Base-by-base conservation (phyloP, 2,329 filamentous ascomycete genomes). In the Amauroascus verrucosus region DNA sequence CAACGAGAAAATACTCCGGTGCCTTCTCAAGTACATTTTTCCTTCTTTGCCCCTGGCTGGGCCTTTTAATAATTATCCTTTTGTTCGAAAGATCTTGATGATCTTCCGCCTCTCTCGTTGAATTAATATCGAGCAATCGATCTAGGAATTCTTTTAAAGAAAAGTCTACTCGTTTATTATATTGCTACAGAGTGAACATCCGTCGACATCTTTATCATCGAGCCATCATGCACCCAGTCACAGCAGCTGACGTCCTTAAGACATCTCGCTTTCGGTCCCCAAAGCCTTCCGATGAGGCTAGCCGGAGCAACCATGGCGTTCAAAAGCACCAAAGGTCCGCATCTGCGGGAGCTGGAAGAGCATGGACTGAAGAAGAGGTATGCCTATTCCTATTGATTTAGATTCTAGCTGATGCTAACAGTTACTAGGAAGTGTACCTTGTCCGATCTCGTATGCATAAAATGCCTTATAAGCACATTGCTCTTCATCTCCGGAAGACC, bases 391-490 rank as follows among this genome's bases (percentile, higher is more conserved):
- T 33, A 18, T 13, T 7, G 8, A 7, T 5, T 6, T 38, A 28
- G 11, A n/a, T 3, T 47, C 6, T 11, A 8, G 18, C 11, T 7
- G 41, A 55, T 46, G 20, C 26, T 51, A 20, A 51, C 28, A 33
- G 5, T 28, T 51, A 46, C 57, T 58, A 91, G 86, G 88, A 93
- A 72, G 79, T 83, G 54, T 93, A 91, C 68, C 82, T 93, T 52
- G 78, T 93, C 57, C 85, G 89, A 70, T 90, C 85, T 56, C 85
- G 87, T 55, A 80, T 87, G 63, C 85, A 90, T 64, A 91, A 91
- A 72, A 88, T 91, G 82, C 87, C 87, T 0, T 93, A 93, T 72
- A 93, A 91, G 76, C 86, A 91, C 67, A 93, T 93, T 65, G 87
- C 87, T 55, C 81, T 84, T 55, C 84, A 90, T 62, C 74, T 93